phyloP scores from a whole-genome alignment of 805 yeast species.

The Lipomyces anomalus region DNA sequence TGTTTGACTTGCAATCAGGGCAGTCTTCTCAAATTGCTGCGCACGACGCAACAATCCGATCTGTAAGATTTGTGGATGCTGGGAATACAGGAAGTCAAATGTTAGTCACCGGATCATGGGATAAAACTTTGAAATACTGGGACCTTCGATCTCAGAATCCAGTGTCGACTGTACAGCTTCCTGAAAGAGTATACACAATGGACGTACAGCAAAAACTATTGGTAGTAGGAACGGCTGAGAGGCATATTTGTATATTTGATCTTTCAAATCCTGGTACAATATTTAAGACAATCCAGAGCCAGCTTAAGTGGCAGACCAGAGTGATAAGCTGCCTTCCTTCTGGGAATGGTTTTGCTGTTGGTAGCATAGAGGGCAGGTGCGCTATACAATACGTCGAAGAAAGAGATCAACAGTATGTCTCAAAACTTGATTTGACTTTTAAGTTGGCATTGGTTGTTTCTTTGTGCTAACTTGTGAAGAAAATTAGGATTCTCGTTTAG shows the following conservation, averaged over 20 bases:
- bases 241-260: slow-evolving; percentile 72
- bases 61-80: slow-evolving; percentile 71
- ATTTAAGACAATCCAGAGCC: slow-evolving; percentile 66
- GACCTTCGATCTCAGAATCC: slow-evolving; percentile 79
- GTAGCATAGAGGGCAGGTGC: slow-evolving; percentile 92
- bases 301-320: slow-evolving; percentile 86
- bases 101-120: slow-evolving; percentile 94
- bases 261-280: slow-evolving; percentile 72
- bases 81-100: slow-evolving; percentile 76
- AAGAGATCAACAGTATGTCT: slow-evolving; percentile 43
- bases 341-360: slow-evolving; percentile 89
- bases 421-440: no score
- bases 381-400: slow-evolving; percentile 90
- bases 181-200: slow-evolving; percentile 89
- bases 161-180: slow-evolving; percentile 70
- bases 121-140: slow-evolving; percentile 91
- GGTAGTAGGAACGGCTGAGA: slow-evolving; percentile 92
- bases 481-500: slow-evolving; percentile 65
- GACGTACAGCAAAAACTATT: slow-evolving; percentile 73
- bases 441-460: background rate
- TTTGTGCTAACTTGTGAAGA: slow-evolving; percentile 3
- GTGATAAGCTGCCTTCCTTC: slow-evolving; percentile 77
- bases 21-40: slow-evolving; percentile 79
- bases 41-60: slow-evolving; percentile 74
- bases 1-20: slow-evolving; percentile 76